Evolutionary conservation across 2,329 filamentous ascomycete genomes (phyloP), one percentile per base, ranked within the genome.

Genomic region (Mollisiaceae sp.): DNA sequence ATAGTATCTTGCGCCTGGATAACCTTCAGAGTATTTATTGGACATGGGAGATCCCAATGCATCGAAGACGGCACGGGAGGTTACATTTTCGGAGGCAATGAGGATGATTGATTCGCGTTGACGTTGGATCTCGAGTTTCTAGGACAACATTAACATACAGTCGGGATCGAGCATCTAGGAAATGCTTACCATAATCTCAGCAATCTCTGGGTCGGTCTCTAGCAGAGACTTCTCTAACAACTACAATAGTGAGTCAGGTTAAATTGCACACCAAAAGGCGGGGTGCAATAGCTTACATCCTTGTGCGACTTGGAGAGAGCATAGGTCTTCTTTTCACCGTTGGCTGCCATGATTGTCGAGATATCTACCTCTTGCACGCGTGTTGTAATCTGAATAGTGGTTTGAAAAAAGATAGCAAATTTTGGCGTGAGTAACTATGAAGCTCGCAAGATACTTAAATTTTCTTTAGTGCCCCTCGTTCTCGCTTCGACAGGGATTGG

Each of bases 11-110:
- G 95, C 95, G 79, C 95, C 95, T 73, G 95, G 95, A 81, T 97
- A 97, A 72, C 95, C 95, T 86, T 99, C 95, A 20, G 93, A 97
- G 88, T 99, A 99, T 85, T 99, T 99, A 88, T 99, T 97, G 81
- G 92, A 93, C 91, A 95, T 96, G 79, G 91, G 91, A 65, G 90
- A 94, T 76, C 95, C 95, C 72, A 99, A 89, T 67, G 95, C 95
- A 83, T 99, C 94, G 83, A 97, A 97, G 77, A 99, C 95, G 76
- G 95, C 94, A 75, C 94, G 93, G 69, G 95, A 99, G 65, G 95
- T 99, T 82, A 99, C 94, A 86, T 99, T 99, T 85, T 99, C 95
- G 64, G 95, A 98, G 77, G 95, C 94, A 76, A 99, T 99, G 79
- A 99, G 90, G 78, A 98, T 92, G 82, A 99, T 97, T 75, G 94